Conservation (phyloP, 768 basidiomycete species). For the Mycena galopus region DNA sequence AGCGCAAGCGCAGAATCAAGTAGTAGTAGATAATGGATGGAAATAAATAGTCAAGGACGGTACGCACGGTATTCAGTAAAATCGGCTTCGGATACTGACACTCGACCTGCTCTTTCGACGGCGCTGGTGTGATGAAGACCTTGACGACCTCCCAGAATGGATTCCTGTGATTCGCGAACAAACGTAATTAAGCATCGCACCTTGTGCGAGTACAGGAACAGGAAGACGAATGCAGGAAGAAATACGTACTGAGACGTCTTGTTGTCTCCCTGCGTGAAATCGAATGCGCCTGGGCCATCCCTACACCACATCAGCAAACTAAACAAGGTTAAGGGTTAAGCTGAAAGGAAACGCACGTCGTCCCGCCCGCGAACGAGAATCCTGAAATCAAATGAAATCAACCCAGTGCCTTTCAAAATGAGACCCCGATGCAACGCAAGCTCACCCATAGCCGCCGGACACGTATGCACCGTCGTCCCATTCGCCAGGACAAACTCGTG, state of each 20-base stretch:
- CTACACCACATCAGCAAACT: conserved; percentile 45
- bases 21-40: not conserved
- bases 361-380: conserved; percentile 83
- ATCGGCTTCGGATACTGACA: conserved; percentile 88
- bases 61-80: conserved; percentile 76
- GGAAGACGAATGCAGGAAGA: conserved; percentile 7
- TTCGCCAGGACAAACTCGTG: conserved; percentile 74
- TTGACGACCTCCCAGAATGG: conserved; percentile 88
- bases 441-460: conserved; percentile 65
- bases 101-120: conserved; percentile 69
- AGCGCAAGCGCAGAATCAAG: too few species aligned
- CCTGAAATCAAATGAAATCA: conserved; percentile 53
- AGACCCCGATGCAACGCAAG: not conserved
- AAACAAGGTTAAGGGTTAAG: too few species aligned
- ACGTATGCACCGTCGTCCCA: conserved; percentile 77
- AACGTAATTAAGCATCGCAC: too few species aligned
- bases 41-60: not conserved
- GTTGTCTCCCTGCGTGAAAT: conserved; percentile 83
- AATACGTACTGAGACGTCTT: conserved; percentile 64
- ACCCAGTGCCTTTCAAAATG: not conserved
- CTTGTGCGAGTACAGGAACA: not conserved
- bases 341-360: conserved; percentile 65
- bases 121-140: conserved; percentile 67
- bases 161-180: too few species aligned
- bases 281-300: conserved; percentile 85